phyloP scores from a whole-genome alignment of 495 filamentous ascomycete genomes.

The Podospora sp. region DNA sequence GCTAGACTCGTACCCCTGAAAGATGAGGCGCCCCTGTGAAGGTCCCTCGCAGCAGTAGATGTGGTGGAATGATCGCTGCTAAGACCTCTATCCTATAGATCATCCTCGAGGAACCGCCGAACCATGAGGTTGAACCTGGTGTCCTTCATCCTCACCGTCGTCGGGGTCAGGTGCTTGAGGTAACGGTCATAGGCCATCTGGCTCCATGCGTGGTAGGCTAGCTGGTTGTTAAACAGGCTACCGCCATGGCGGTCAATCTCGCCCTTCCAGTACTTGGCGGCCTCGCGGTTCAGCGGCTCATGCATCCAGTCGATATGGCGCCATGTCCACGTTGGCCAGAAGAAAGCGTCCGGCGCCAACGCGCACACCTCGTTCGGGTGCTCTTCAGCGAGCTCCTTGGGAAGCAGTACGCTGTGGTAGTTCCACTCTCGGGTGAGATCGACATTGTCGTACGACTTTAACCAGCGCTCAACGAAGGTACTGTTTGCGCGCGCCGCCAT shows the following conservation, averaged over 20 bases:
- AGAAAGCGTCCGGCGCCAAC: slow-evolving; percentile 48
- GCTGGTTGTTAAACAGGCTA: slow-evolving; percentile 46
- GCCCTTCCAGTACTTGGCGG: slow-evolving; percentile 38
- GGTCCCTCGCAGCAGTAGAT: not conserved
- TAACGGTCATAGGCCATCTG: slow-evolving; percentile 50
- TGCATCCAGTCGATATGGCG: slow-evolving; percentile 52
- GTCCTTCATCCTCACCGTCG: slow-evolving; percentile 37
- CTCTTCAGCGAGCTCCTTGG: slow-evolving; percentile 42
- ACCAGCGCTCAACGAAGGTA: slow-evolving; percentile 48
- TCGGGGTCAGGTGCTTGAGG: slow-evolving; percentile 43
- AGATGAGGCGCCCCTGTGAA: not conserved
- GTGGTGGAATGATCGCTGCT: not conserved
- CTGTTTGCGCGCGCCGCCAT: slow-evolving; percentile 47
- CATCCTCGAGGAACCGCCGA: slow-evolving; percentile 48
- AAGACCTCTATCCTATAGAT: slow-evolving; percentile 25
- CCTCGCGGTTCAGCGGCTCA: slow-evolving; percentile 34
- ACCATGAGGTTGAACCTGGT: slow-evolving; percentile 52
- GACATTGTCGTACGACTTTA: slow-evolving; percentile 42
- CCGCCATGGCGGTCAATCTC: slow-evolving; percentile 44
- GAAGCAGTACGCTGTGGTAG: slow-evolving; percentile 48
- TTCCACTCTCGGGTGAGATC: slow-evolving; percentile 49
- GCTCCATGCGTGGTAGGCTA: slow-evolving; percentile 52
- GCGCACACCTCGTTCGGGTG: slow-evolving; percentile 47
- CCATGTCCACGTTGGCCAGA: slow-evolving; percentile 56
- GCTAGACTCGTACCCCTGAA: not conserved